A percentile compares a stretch with the other conserved stretches of the same genome.
Evolutionary conservation across 2,329 filamentous ascomycete genomes (phyloP).

Genomic region (Penicillium sp.): DNA sequence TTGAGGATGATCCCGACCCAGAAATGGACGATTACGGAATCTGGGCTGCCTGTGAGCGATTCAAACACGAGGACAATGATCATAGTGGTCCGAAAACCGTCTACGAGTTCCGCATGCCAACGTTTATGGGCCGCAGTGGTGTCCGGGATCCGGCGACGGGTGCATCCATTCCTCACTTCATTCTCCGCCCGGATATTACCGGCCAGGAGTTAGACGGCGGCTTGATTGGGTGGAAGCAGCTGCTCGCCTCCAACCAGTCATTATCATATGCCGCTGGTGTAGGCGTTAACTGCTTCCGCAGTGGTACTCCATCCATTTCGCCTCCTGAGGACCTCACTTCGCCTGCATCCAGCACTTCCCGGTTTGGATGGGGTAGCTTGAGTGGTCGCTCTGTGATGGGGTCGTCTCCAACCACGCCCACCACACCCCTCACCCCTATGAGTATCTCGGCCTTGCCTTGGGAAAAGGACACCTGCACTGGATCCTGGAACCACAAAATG

Average conservation of each 20-base stretch:
- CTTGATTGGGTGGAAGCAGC: constrained; percentile 46
- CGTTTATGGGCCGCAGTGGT: constrained; percentile 43
- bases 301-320: constrained; percentile 22
- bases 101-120: constrained; percentile 44
- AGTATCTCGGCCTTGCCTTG: constrained; percentile 36
- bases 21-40: constrained; percentile 37
- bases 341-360: constrained; percentile 34
- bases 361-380: constrained; percentile 39
- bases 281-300: constrained; percentile 35
- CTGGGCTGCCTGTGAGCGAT: constrained; percentile 28
- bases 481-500: constrained; percentile 44
- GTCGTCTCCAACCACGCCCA: constrained; percentile 33
- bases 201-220: constrained; percentile 47
- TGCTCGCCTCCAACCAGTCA: constrained; percentile 44
- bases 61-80: constrained; percentile 23
- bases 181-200: constrained; percentile 43
- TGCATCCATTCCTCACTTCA: constrained; percentile 40
- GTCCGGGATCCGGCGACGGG: constrained; percentile 24
- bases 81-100: constrained; percentile 36
- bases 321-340: constrained; percentile 33
- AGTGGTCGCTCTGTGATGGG: constrained; percentile 32
- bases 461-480: constrained; percentile 45
- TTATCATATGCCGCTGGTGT: constrained; percentile 37
- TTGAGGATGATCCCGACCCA: constrained; percentile 33
- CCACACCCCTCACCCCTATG: constrained; percentile 34